Evolutionary conservation across 768 basidiomycete genomes (phyloP).

Genomic region (Chalciporus sphaerocephalus): DNA sequence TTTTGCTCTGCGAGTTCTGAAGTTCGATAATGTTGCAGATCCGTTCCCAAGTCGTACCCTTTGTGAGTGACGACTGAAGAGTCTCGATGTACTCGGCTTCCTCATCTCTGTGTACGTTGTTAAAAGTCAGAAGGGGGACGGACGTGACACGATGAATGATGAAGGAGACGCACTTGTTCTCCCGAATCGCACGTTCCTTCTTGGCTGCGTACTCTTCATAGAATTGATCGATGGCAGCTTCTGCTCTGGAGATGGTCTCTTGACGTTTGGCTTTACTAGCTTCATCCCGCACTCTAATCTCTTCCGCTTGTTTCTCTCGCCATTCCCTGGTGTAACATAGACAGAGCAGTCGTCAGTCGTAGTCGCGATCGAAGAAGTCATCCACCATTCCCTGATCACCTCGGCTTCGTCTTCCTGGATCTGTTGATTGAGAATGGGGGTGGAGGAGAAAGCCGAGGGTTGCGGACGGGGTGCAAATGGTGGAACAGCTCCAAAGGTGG

Average conservation of each 20-base stretch:
- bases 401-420: constrained; percentile 79
- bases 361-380: not conserved
- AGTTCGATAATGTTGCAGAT: constrained; percentile 83
- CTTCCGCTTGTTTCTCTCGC: constrained; percentile 81
- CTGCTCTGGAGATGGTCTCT: constrained; percentile 80
- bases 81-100: constrained; percentile 75
- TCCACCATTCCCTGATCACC: constrained; percentile 61
- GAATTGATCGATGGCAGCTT: constrained; percentile 83
- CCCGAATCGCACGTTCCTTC: constrained; percentile 85
- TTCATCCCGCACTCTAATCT: constrained; percentile 81
- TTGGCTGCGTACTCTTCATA: constrained; percentile 84
- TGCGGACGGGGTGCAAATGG: constrained; percentile 79
- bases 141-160: too few species aligned
- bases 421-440: constrained; percentile 66
- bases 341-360: not conserved
- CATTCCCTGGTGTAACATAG: constrained; percentile 57
- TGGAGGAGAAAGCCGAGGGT: constrained; percentile 62
- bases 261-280: constrained; percentile 70
- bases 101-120: constrained; percentile 58
- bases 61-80: constrained; percentile 72
- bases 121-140: too few species aligned
- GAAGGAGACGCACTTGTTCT: constrained; percentile 73
- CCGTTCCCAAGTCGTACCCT: constrained; percentile 94
- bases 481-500: constrained; percentile 44
- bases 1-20: constrained; percentile 97